Base-by-base conservation (phyloP, 169 alveolate genomes). In the Plasmodium yoelii region DNA sequence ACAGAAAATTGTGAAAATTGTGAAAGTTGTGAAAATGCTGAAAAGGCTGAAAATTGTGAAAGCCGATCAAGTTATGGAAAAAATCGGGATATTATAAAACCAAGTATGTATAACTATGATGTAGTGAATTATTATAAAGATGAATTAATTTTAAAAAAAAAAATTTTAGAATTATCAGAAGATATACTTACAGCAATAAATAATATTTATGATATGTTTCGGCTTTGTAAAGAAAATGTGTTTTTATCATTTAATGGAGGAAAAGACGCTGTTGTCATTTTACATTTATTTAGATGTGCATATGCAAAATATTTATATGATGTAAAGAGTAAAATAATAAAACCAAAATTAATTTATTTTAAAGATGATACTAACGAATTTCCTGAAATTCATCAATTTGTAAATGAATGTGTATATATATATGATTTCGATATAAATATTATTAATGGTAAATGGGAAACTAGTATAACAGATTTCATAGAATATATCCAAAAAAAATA, bases 211-310 rank as follows among this genome's bases (percentile, higher is more conserved):
- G 90, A 80, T 80, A 64, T 53, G 2, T 67, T 80, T 19, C 90
- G 90, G 26, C 63, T 89, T 46, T 94, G 95, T 9, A 57, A 73
- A 28, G 84, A 60, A 3, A 92, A 94, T 88, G 95, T 94, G 5
- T 94, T 90, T 69, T 65, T 94, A 53, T 92, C 95, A 12, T 94
- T 94, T 71, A 94, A 94, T 73, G 96, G 96, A 13, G 96, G 96
- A 49, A 94, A 94, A 88, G 96, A 94, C 88, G 92, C 95, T 26
- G 93, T 92, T 47, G 94, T 92, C 12, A 90, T 88, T 51, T 70
- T 94, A 44, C 96, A 94, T 56, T 75, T 94, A 8, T 91, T 92
- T 80, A 28, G 95, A 53, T 53, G 92, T 63, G 95, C 96, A 46
- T 53, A 91, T 42, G 87, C 87, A 22, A 61, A 67, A 53, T 71